Evolutionary conservation across 1,284 basidiomycete genomes (phyloP).

Genomic region (Austroboletus novae-zelandiae): DNA sequence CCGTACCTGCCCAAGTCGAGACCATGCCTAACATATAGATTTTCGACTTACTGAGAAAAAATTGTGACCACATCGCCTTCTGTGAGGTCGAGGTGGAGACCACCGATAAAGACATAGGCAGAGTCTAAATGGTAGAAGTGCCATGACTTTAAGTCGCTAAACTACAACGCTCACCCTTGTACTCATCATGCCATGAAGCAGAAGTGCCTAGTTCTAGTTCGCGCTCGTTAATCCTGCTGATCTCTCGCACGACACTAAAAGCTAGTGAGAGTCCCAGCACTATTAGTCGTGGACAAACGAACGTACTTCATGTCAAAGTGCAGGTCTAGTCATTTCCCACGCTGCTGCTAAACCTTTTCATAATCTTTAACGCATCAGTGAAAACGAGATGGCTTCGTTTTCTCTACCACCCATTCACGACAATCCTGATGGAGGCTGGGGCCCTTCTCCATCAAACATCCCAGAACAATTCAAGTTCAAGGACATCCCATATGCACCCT

Average conservation of each 20-base stretch:
- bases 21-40: not conserved
- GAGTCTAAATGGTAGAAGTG: constrained; percentile 61
- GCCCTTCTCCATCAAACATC: constrained; percentile 71
- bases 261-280: constrained; percentile 11
- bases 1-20: constrained; percentile 66
- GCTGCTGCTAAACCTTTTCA: constrained; percentile 25
- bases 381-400: constrained; percentile 64
- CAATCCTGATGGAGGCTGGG: constrained; percentile 82
- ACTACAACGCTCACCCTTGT: constrained; percentile 58
- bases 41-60: constrained; percentile 86
- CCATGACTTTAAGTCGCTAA: constrained; percentile 2
- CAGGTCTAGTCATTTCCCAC: constrained; percentile 44
- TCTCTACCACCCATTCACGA: constrained; percentile 75
- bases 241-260: constrained; percentile 85
- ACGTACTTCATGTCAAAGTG: constrained; percentile 63
- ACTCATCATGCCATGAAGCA: constrained; percentile 96
- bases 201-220: constrained; percentile 83
- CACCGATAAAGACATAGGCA: constrained; percentile 92
- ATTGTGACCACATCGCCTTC: constrained; percentile 98
- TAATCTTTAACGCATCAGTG: constrained; percentile 8
- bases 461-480: constrained; percentile 82
- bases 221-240: constrained; percentile 87
- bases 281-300: not conserved
- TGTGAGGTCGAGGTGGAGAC: constrained; percentile 82
- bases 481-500: constrained; percentile 95